These are phyloP conservation scores for Nakazawaea siamensis DNA, from an alignment of 805 yeast genomes.

Conservation along the genomic window DNA sequence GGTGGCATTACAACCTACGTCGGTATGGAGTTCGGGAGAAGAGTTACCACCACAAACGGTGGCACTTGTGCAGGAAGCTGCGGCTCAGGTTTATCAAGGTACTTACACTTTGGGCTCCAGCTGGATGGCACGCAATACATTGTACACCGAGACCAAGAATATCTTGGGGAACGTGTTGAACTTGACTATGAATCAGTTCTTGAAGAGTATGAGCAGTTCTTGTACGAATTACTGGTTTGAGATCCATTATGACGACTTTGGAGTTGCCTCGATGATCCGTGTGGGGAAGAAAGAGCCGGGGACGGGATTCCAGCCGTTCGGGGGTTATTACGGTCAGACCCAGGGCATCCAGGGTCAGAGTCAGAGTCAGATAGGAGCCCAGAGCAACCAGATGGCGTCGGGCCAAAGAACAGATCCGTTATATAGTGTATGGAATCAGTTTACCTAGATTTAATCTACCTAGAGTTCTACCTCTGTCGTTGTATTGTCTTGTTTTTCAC, in stretches of 20 bases:
- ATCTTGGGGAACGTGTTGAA: not conserved
- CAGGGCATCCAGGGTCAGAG: no score
- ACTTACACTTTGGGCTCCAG: constrained; percentile 1
- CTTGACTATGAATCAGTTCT: constrained; percentile 6
- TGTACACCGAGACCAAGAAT: constrained; percentile 3
- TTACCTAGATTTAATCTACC: no score
- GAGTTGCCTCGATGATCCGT: constrained; percentile 8
- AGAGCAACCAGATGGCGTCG: no score
- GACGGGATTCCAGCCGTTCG: constrained; percentile 4
- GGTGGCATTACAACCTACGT: no score
- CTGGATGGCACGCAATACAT: constrained; percentile 2
- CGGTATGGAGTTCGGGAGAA: no score
- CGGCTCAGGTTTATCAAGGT: constrained; percentile 6
- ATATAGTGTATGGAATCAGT: no score
- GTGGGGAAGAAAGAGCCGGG: constrained; percentile 1
- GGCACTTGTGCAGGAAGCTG: constrained; percentile 7
- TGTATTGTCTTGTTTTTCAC: no score
- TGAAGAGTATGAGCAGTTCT: constrained; percentile 6
- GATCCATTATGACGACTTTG: constrained; percentile 9
- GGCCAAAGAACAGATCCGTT: no score
- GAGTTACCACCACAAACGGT: not conserved
- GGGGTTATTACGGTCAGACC: no score
- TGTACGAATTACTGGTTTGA: constrained; percentile 5
- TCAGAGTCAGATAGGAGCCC: no score
- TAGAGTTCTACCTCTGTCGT: no score